Conservation (phyloP, 352 stramenopile species). For the Globisporangium perplexum region DNA sequence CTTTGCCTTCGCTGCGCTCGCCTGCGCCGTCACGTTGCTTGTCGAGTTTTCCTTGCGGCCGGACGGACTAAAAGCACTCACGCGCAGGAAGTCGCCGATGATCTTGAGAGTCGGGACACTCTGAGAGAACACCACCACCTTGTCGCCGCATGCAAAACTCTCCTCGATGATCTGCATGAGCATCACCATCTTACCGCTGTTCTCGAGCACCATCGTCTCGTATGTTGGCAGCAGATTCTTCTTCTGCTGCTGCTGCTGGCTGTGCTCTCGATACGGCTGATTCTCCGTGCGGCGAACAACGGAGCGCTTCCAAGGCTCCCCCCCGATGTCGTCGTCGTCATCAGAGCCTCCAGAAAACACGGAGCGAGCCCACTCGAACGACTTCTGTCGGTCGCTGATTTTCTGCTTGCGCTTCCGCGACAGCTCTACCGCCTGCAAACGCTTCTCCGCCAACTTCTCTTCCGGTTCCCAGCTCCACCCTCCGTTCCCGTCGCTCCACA, state of each 20-base stretch:
- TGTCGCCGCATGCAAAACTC: slow-evolving; percentile 70
- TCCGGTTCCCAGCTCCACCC: slow-evolving; percentile 69
- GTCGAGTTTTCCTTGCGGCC: slow-evolving; percentile 17
- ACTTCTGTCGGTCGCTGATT: slow-evolving; percentile 45
- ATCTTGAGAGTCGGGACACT: slow-evolving; percentile 82
- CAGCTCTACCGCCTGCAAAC: slow-evolving; percentile 37
- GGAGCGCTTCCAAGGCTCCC: background rate
- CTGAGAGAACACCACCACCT: slow-evolving; percentile 87
- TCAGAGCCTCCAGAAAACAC: slow-evolving; percentile 22
- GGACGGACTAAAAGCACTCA: slow-evolving; percentile 46
- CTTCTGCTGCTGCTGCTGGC: slow-evolving; percentile 1
- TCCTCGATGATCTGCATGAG: slow-evolving; percentile 70
- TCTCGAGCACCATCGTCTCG: slow-evolving; percentile 40
- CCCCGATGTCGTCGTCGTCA: background rate
- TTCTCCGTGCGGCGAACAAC: too few relatives aligned
- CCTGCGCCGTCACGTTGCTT: background rate
- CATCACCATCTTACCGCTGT: slow-evolving; percentile 81
- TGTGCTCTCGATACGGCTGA: background rate
- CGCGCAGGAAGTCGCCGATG: slow-evolving; percentile 62
- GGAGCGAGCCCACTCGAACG: slow-evolving; percentile 61
- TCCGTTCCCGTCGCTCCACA: slow-evolving; percentile 13
- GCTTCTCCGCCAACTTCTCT: slow-evolving; percentile 50
- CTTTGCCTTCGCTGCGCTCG: slow-evolving; percentile 19
- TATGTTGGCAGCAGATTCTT: slow-evolving; percentile 15
- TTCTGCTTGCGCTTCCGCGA: slow-evolving; percentile 59